Percentiles rank a stretch among this genome's conserved stretches.
These are phyloP conservation scores for Fusarium nanum DNA, from an alignment of 2,329 filamentous ascomycete species.

Conservation along the genomic window DNA sequence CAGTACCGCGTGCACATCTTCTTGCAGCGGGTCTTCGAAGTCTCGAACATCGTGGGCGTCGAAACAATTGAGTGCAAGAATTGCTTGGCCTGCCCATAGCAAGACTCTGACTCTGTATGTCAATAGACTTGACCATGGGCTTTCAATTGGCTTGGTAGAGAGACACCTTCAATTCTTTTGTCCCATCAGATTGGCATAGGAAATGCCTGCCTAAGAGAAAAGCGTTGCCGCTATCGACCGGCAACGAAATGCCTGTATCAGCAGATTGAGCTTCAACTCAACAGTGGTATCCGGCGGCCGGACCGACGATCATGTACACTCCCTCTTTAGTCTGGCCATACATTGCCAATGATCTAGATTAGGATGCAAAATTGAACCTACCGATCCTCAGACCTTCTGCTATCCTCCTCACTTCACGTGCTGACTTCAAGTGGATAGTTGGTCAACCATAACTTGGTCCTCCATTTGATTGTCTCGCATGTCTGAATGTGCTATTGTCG, in stretches of 20 bases:
- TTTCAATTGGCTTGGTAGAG: constrained; percentile 1
- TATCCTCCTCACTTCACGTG: constrained; percentile 1
- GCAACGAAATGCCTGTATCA: constrained; percentile 7
- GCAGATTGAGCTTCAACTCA: constrained; percentile 28
- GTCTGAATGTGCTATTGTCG: neutral
- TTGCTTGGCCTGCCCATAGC: constrained; percentile 26
- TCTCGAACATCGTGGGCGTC: constrained; percentile 37
- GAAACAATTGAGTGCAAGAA: constrained; percentile 32
- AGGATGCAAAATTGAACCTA: constrained; percentile 22
- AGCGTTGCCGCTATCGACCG: constrained; percentile 22
- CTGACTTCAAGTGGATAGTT: neutral
- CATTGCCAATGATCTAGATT: neutral
- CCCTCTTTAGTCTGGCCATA: constrained; percentile 27
- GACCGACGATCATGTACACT: constrained; percentile 40
- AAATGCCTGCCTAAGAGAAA: constrained; percentile 5
- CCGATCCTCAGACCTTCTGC: constrained; percentile 12
- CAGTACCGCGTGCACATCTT: constrained; percentile 1
- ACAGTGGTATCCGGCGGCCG: constrained; percentile 20
- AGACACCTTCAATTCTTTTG: constrained; percentile 7
- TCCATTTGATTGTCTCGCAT: constrained; percentile 1
- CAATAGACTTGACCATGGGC: neutral
- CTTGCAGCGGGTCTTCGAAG: constrained; percentile 37
- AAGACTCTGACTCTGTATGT: neutral
- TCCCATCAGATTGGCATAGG: constrained; percentile 12
- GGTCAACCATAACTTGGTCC: constrained; percentile 14